Base-by-base conservation (phyloP, 306 rosid genomes). In the Oemleria cerasiformis region DNA sequence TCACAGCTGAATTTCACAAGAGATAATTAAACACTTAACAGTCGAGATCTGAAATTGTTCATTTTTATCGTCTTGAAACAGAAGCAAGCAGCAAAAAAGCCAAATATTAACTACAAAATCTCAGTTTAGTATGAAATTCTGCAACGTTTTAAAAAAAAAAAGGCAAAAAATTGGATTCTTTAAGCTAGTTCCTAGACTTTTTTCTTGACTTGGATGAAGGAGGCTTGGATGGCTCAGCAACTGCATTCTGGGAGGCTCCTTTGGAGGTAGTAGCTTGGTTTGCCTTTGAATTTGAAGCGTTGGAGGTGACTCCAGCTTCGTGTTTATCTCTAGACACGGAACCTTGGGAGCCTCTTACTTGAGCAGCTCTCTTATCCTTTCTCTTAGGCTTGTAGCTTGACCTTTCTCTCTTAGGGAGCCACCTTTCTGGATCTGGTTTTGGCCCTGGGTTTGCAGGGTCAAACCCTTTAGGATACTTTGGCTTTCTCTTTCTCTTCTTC, bases 351-450 rank as follows among this genome's bases (percentile, higher is more conserved):
- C 99, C 99, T 89, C 99, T 92, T 77, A 91, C 97, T 70, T 95
- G 99, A 57, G 92, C 92, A 16, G 99, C 96, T 81, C 97, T 88
- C 84, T 91, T 95, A 85, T 95, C 96, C 85, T 89, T 95, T 79
- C 97, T 85, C 88, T 89, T 95, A 8, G 99, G 99, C 84, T 97
- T 89, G 70, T 74, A 95, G 60, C 92, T 89, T 16, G 99, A 95
- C 68, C 99, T 89, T 73, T 95, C 97, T 75, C 97, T 85, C 89
- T 76, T 95, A 12, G 99, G 99, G 78, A 95, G 99, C 99, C 99
- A 95, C 76, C 99, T 86, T 76, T 91, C 97, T 15, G 99, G 99
- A 78, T 95, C 99, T 4, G 97, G 99, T 36, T 92, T 92, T 60
- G 99, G 96, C 73, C 99, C 99, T 42, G 97, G 97, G 74, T 91